Conservation (phyloP, 345 rosid genomes). For the Luvunga scandens region DNA sequence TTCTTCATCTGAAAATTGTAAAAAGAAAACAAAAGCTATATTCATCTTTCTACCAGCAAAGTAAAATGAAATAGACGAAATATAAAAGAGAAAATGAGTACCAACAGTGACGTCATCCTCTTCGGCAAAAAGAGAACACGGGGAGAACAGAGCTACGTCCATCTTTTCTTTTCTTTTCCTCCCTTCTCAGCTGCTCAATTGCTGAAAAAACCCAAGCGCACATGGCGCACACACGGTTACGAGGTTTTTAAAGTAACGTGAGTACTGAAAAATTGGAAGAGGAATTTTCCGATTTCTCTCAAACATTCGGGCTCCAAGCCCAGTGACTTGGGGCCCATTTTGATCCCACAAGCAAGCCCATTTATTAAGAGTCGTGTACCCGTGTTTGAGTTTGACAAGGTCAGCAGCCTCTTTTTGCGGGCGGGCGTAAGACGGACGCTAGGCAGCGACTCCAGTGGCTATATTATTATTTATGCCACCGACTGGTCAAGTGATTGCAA, state of each 20-base stretch:
- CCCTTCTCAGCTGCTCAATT: not conserved
- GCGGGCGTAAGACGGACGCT: not conserved
- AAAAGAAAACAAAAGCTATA: not conserved
- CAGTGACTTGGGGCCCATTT: not conserved
- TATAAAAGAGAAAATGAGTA: constrained; percentile 12
- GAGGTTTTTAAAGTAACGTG: not conserved
- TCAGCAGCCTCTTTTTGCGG: too few species aligned
- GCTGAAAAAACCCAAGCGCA: not conserved
- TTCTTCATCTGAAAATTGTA: constrained; percentile 38
- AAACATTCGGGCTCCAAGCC: not conserved
- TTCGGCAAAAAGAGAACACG: constrained; percentile 77
- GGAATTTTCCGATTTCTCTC: not conserved
- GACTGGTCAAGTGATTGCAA: not conserved
- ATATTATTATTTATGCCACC: not conserved
- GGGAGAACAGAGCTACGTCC: constrained; percentile 97
- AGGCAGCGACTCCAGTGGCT: not conserved
- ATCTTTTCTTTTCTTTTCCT: constrained; percentile 17
- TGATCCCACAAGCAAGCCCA: too few species aligned
- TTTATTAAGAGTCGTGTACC: not conserved
- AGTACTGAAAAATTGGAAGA: not conserved
- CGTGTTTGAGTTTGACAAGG: not conserved
- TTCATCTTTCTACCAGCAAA: not conserved
- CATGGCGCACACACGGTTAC: too few species aligned
- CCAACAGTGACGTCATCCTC: constrained; percentile 45
- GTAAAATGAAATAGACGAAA: not conserved